Conservation (phyloP, 305 asterid species). For the Salvia sclarea region DNA sequence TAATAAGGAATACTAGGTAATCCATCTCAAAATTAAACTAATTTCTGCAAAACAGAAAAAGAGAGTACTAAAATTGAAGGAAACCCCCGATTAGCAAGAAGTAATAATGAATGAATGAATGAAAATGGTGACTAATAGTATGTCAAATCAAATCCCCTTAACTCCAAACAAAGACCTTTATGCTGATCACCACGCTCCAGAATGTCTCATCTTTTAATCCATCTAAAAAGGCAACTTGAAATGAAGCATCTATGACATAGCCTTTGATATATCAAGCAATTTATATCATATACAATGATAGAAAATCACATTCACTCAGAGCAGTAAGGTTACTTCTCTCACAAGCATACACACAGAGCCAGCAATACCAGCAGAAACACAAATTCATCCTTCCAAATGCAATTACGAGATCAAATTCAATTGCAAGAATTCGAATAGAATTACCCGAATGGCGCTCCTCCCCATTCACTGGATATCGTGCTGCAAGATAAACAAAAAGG, state of each 20-base stretch:
- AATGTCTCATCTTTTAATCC: background rate
- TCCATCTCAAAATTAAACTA: background rate
- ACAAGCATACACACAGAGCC: background rate
- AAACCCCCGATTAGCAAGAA: background rate
- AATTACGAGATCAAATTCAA: background rate
- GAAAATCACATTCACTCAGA: background rate
- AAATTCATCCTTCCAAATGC: background rate
- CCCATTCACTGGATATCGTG: constrained; percentile 72
- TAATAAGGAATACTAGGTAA: background rate
- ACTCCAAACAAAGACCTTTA: background rate
- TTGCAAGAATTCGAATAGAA: background rate
- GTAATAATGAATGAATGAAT: background rate
- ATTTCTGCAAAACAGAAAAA: background rate
- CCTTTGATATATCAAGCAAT: background rate
- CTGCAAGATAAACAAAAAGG: constrained; percentile 48
- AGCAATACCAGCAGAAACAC: background rate
- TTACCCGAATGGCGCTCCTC: constrained; percentile 92
- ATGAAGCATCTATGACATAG: background rate
- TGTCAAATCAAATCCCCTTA: background rate
- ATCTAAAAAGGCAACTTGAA: background rate
- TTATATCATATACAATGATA: background rate
- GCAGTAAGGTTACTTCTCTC: background rate
- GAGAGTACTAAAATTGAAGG: background rate
- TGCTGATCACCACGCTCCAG: background rate
- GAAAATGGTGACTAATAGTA: background rate